Conservation (phyloP, 495 filamentous ascomycete genomes). For the Astrocystis sublimbata region DNA sequence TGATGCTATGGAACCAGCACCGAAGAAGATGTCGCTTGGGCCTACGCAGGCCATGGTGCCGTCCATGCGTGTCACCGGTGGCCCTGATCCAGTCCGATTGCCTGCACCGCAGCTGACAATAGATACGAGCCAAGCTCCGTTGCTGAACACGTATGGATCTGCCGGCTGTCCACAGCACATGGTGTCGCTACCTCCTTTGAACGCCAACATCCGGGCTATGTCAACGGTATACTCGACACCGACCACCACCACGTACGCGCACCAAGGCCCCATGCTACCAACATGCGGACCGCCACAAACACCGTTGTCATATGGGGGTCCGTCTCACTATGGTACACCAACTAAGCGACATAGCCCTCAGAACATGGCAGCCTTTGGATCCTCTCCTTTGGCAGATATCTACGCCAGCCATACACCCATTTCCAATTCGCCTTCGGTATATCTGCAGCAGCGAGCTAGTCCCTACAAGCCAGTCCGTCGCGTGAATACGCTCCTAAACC, state of each 20-base stretch:
- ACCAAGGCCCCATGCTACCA: constrained; percentile 31
- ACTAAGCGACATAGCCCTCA: constrained; percentile 43
- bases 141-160: constrained; percentile 17
- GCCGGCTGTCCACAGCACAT: constrained; percentile 38
- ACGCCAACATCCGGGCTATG: constrained; percentile 49
- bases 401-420: constrained; percentile 56
- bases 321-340: constrained; percentile 43
- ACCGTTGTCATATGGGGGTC: constrained; percentile 28
- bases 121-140: constrained; percentile 38
- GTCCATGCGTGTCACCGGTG: constrained; percentile 39
- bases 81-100: constrained; percentile 33
- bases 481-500: constrained; percentile 85
- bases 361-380: constrained; percentile 36
- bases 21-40: constrained; percentile 56
- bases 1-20: constrained; percentile 60
- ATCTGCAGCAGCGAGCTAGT: constrained; percentile 67
- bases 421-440: constrained; percentile 58
- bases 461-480: constrained; percentile 90
- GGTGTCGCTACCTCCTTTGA: constrained; percentile 48
- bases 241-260: constrained; percentile 33
- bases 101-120: constrained; percentile 47
- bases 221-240: constrained; percentile 45
- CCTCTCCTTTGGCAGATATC: constrained; percentile 53
- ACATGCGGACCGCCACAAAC: constrained; percentile 40
- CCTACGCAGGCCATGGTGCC: constrained; percentile 34